Base-by-base conservation (phyloP, 768 basidiomycete species). In the Suillus placidus region DNA sequence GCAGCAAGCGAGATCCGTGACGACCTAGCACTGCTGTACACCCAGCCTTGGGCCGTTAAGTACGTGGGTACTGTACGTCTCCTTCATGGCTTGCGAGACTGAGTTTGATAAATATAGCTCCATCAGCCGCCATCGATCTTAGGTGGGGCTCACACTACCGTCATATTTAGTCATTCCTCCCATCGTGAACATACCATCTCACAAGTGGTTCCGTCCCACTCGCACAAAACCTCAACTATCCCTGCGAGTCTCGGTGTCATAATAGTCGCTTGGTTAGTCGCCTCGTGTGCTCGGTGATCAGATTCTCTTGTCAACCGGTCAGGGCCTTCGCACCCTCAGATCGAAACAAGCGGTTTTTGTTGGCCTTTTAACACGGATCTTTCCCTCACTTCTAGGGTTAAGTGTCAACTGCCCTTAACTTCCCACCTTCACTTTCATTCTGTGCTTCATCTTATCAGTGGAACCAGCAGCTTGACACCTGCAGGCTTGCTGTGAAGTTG, bases 401-500 rank as follows among this genome's bases (percentile, higher is more conserved):
- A 40, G 18, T 13, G 40, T 42, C 18, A 18, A 60, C 26, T 60
- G 57, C 26, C 38, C 26, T 26, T 16, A 26, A 26, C 18, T 40
- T 60, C 58, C 12, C 58, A 60, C 58, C 58, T 30, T 60, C 40
- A 30, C 26, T 42, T 23, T 42, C 40, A 60, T 18, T 26, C 26
- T 20, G 58, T 32, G 58, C 30, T 42, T 42, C 16, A 40, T 42
- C 38, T 58, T 18, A 38, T 26, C 37, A 26, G 57, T 58, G 16
- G 26, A 60, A 30, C 58, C 38, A 42, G 26, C 58, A 42, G 40
- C 40, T 30, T 60, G 40, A 60, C 26, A 7, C 58, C 40, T 30
- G 58, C 26, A 60, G 58, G 40, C 40, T 60, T 60, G 58, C 58
- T 60, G 55, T 34, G 58, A 60, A 42, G 40, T 60, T 20, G 26